Evolutionary conservation across 2,329 filamentous ascomycete genomes (phyloP).

Genomic region (Aureobasidium sp.): DNA sequence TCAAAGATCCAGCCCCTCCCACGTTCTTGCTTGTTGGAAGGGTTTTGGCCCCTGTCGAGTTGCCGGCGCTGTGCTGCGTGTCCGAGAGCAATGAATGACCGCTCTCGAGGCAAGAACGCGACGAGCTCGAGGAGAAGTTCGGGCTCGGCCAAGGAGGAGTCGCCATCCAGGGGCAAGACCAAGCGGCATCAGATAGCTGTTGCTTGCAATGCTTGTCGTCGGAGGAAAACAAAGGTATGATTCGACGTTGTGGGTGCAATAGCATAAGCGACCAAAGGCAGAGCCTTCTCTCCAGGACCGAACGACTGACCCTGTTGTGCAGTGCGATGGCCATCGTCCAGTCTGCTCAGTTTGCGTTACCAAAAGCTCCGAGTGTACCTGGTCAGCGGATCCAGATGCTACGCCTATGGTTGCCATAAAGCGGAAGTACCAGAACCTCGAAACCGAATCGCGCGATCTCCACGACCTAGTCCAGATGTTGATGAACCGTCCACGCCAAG

Average conservation of each 20-base stretch:
- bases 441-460: constrained; percentile 4
- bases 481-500: constrained; percentile 1
- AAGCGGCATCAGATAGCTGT: constrained; percentile 15
- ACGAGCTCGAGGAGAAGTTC: constrained; percentile 17
- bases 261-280: not conserved
- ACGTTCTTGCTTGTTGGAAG: not conserved
- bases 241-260: not conserved
- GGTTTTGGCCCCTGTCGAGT: not conserved
- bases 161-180: not conserved
- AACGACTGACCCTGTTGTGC: not conserved
- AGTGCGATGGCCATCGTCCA: constrained; percentile 11
- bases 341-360: constrained; percentile 2
- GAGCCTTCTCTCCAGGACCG: not conserved
- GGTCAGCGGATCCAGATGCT: constrained; percentile 14
- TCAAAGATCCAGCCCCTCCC: not conserved
- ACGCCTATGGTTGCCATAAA: constrained; percentile 15
- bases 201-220: constrained; percentile 15
- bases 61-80: not conserved
- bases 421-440: constrained; percentile 11
- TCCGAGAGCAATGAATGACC: not conserved
- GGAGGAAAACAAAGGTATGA: constrained; percentile 14
- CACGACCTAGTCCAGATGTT: constrained; percentile 10
- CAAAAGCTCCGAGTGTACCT: constrained; percentile 10
- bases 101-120: not conserved
- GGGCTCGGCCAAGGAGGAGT: constrained; percentile 22